These are phyloP conservation scores for Ilex aquifolium DNA, from an alignment of 257 asterid genomes.

Conservation along the genomic window DNA sequence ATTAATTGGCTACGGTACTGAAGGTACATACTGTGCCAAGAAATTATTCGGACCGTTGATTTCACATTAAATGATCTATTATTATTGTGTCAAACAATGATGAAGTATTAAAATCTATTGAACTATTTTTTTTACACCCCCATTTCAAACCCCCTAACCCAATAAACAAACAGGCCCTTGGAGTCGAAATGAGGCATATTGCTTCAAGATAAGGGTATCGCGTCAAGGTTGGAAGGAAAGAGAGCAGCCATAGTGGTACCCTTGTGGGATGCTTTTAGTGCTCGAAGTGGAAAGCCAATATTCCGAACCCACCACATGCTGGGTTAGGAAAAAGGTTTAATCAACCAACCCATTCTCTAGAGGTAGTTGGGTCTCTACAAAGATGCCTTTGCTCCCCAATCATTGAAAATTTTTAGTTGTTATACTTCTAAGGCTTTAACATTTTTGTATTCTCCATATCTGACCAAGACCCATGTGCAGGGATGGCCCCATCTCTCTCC, in stretches of 20 bases:
- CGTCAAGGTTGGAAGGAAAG: not conserved
- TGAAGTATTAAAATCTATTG: too few species aligned
- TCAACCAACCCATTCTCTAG: slow-evolving; percentile 13
- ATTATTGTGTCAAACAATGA: too few species aligned
- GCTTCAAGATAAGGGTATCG: too few species aligned
- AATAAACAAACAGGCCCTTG: too few species aligned
- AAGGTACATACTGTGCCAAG: too few species aligned
- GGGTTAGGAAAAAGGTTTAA: slow-evolving; percentile 9
- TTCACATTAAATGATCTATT: too few species aligned
- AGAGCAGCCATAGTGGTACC: slow-evolving; percentile 31
- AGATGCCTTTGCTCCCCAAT: slow-evolving; percentile 35
- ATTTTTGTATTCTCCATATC: slow-evolving; percentile 23
- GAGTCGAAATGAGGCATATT: too few species aligned
- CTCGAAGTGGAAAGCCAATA: slow-evolving; percentile 29
- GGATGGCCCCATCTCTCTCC: slow-evolving; percentile 18
- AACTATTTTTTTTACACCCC: too few species aligned
- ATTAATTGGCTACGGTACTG: too few species aligned
- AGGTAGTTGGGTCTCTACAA: slow-evolving; percentile 27
- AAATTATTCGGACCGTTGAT: too few species aligned
- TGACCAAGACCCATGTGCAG: slow-evolving; percentile 50
- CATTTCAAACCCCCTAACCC: too few species aligned
- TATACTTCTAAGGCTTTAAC: not conserved
- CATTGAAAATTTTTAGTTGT: not conserved
- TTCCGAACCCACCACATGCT: slow-evolving; percentile 44
- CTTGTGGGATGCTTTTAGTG: slow-evolving; percentile 31